These are phyloP conservation scores for Colletotrichum sojae DNA, from an alignment of 2,329 filamentous ascomycete species.

Conservation along the genomic window DNA sequence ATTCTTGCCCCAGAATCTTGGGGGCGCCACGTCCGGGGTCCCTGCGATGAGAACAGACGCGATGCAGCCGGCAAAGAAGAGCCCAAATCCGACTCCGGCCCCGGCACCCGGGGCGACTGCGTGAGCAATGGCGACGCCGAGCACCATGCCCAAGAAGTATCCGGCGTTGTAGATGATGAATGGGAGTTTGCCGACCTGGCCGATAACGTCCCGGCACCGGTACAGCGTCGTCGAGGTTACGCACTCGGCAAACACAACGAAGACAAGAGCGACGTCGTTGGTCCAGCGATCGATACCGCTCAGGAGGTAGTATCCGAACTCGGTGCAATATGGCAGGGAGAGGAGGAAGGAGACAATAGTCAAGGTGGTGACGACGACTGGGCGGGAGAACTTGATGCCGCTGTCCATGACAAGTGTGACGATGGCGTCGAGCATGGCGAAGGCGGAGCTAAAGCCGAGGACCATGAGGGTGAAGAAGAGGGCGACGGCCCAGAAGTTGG, in stretches of 20 bases:
- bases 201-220: slow-evolving; percentile 63
- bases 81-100: slow-evolving; percentile 65
- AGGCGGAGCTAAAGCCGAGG: slow-evolving; percentile 70
- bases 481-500: slow-evolving; percentile 71
- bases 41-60: slow-evolving; percentile 56
- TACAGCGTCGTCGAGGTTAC: slow-evolving; percentile 67
- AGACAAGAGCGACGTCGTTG: slow-evolving; percentile 68
- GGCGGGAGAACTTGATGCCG: slow-evolving; percentile 61
- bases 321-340: slow-evolving; percentile 69
- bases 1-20: slow-evolving; percentile 59
- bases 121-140: slow-evolving; percentile 66
- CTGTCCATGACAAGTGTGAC: slow-evolving; percentile 68
- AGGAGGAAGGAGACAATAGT: slow-evolving; percentile 66
- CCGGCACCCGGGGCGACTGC: slow-evolving; percentile 59
- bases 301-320: slow-evolving; percentile 70
- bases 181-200: slow-evolving; percentile 59
- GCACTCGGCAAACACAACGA: slow-evolving; percentile 68
- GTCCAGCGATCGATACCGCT: slow-evolving; percentile 69
- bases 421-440: slow-evolving; percentile 71
- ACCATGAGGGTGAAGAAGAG: slow-evolving; percentile 72
- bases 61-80: slow-evolving; percentile 62
- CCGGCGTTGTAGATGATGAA: slow-evolving; percentile 64
- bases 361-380: slow-evolving; percentile 63
- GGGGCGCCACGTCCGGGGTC: slow-evolving; percentile 57
- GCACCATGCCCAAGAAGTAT: slow-evolving; percentile 66